A percentile compares a stretch with the other conserved stretches of the same genome.
Evolutionary conservation across 768 basidiomycete genomes (phyloP).

Genomic region (Mycena epipterygia): DNA sequence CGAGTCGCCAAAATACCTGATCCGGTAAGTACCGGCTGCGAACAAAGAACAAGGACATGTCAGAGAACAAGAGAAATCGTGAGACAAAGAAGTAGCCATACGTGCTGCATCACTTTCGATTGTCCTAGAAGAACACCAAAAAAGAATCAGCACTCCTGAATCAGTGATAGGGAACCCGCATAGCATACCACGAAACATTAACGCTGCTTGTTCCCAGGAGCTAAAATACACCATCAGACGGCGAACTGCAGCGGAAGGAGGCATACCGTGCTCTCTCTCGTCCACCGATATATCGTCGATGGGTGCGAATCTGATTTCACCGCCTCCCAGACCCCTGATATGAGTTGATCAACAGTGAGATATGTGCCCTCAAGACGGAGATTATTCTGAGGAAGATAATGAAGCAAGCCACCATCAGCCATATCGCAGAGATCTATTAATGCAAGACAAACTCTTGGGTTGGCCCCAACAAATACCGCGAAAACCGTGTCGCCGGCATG

Average conservation of each 20-base stretch:
- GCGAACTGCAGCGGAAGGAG: neutral
- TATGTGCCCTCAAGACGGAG: slow-evolving; percentile 65
- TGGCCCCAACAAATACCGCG: slow-evolving; percentile 65
- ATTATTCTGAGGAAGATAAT: slow-evolving; percentile 59
- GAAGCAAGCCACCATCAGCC: neutral
- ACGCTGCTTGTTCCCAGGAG: slow-evolving; percentile 60
- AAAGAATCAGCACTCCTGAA: neutral
- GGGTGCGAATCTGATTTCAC: slow-evolving; percentile 69
- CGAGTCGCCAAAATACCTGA: slow-evolving; percentile 66
- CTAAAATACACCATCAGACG: slow-evolving; percentile 35
- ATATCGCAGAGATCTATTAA: neutral
- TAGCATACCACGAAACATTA: slow-evolving; percentile 58
- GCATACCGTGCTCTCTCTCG: slow-evolving; percentile 52
- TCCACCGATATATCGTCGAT: slow-evolving; percentile 64
- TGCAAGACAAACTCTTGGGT: slow-evolving; percentile 58
- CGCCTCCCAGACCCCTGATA: slow-evolving; percentile 50
- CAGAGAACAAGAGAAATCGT: slow-evolving; percentile 8
- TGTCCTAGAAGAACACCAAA: slow-evolving; percentile 46
- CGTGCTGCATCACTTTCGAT: slow-evolving; percentile 58
- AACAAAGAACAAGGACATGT: slow-evolving; percentile 14
- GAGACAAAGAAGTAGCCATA: slow-evolving; percentile 32
- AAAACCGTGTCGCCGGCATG: slow-evolving; percentile 57
- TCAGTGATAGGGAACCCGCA: neutral
- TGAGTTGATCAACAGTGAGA: slow-evolving; percentile 57
- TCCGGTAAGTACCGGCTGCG: slow-evolving; percentile 61